Base-by-base conservation (phyloP, 2,329 filamentous ascomycete species). In the Alternaria sp. region DNA sequence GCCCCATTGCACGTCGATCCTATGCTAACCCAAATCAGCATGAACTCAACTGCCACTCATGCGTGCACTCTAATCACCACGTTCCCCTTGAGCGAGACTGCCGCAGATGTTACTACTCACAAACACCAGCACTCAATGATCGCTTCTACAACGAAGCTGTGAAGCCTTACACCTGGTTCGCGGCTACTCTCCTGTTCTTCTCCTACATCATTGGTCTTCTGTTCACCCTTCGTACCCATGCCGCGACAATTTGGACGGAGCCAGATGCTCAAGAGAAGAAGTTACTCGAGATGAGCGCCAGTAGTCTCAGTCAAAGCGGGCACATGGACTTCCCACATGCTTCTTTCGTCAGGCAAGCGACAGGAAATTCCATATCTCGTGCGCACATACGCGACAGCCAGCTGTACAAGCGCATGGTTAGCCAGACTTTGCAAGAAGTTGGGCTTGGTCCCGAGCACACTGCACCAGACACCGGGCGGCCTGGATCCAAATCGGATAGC, bases 171-270 rank as follows among this genome's bases (percentile, higher is more conserved):
- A 97, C 93, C 74, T 97, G 94, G 85, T 88, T 97, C 74, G 91
- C 93, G 5, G 93, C 96, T 1, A 82, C 90, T 5, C 86, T 96
- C 75, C 85, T 99, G 13, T 98, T 99, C 81, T 83, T 97, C 26
- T 96, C 94, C 1, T 99, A 99, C 77, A 85, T 96, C 36, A 96
- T 98, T 64, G 96, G 96, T 23, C 85, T 99, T 13, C 93, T 96
- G 86, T 99, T 99, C 80, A 99, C 96, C 1, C 86, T 99, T 19
- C 88, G 96, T 67, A 99, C 96, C 0, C 96, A 99, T 77, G 96
- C 96, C 5, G 94, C 96, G 5, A 91, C 97, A 49, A 99, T 99
- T 69, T 99, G 96, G 96, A 96, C 93, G 9, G 94, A 97, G 67
- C 72, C 81, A 1, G 84, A 85, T 59, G 71, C 70, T 47, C 70